Percentiles rank a stretch among this genome's conserved stretches.
phyloP scores from a whole-genome alignment of 1,139 yeast species.

The Debaryomyces fabryi region DNA sequence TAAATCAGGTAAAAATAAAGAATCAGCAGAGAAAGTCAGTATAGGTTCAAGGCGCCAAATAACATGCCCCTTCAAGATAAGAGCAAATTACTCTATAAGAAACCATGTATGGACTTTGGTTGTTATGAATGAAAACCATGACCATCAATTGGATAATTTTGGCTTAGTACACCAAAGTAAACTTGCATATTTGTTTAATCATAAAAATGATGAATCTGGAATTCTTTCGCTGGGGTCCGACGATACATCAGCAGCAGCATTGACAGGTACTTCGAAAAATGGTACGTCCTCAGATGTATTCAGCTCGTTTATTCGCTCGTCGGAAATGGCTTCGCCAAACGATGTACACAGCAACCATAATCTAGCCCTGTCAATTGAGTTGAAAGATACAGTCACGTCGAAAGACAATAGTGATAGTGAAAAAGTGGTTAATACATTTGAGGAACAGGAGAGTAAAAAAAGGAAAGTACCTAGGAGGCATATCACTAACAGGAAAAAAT shows the following conservation, averaged over 20 bases:
- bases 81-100: conserved; percentile 66
- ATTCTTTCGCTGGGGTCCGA: neutral
- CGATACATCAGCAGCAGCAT: neutral
- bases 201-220: conserved; percentile 2
- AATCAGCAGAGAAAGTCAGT: conserved; percentile 18
- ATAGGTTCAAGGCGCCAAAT: conserved; percentile 24
- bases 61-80: conserved; percentile 67
- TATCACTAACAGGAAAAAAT: neutral
- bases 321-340: conserved; percentile 9
- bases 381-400: neutral
- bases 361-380: neutral
- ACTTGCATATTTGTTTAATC: neutral
- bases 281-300: conserved; percentile 7
- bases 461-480: neutral
- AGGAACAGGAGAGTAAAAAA: neutral
- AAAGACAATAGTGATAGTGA: neutral
- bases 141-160: conserved; percentile 27
- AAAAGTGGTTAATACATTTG: neutral
- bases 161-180: conserved; percentile 1
- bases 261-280: neutral
- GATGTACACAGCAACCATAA: neutral
- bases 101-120: conserved; percentile 62
- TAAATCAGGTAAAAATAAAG: conserved; percentile 37
- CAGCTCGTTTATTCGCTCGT: conserved; percentile 5
- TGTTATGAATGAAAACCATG: conserved; percentile 58